phyloP scores from a whole-genome alignment of 805 yeast species.

The Peterozyma xylosa region DNA sequence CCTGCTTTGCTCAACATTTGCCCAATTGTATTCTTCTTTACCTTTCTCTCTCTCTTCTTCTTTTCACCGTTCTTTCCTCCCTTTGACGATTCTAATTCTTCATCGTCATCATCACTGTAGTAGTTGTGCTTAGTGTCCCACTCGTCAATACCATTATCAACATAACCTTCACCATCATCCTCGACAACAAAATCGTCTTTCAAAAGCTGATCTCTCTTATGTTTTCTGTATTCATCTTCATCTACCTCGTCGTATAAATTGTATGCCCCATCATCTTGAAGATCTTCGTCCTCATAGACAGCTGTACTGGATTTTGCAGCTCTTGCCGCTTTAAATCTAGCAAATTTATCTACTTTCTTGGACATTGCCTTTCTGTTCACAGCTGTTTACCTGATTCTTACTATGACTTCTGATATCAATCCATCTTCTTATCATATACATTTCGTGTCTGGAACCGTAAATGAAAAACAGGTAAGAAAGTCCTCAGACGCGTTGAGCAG shows the following conservation, averaged over 20 bases:
- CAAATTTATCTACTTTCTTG: conserved; percentile 40
- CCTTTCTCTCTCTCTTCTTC: conserved; percentile 23
- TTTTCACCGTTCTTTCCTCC: conserved; percentile 8
- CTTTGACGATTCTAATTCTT: conserved; percentile 9
- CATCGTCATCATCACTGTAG: conserved; percentile 45
- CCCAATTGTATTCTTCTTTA: conserved; percentile 23
- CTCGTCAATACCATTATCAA: conserved; percentile 88
- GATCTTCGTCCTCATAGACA: conserved; percentile 23
- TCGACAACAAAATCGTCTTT: conserved; percentile 93
- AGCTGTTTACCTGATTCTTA: too few species aligned
- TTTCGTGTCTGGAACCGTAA: too few species aligned
- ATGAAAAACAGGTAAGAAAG: too few species aligned
- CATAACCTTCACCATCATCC: conserved; percentile 90
- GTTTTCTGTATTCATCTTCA: conserved; percentile 68
- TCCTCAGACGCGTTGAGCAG: too few species aligned
- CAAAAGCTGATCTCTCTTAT: conserved; percentile 71
- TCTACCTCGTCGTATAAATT: conserved; percentile 84
- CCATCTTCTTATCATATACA: too few species aligned
- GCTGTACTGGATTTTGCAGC: conserved; percentile 44
- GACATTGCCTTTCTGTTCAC: conserved; percentile 19
- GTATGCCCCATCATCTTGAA: conserved; percentile 39
- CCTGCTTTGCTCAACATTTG: conserved; percentile 44
- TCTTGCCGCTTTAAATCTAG: conserved; percentile 57
- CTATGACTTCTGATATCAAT: too few species aligned
- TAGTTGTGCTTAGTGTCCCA: conserved; percentile 61